Conservation (phyloP, 495 filamentous ascomycete genomes). For the Hypoxylon rickii region DNA sequence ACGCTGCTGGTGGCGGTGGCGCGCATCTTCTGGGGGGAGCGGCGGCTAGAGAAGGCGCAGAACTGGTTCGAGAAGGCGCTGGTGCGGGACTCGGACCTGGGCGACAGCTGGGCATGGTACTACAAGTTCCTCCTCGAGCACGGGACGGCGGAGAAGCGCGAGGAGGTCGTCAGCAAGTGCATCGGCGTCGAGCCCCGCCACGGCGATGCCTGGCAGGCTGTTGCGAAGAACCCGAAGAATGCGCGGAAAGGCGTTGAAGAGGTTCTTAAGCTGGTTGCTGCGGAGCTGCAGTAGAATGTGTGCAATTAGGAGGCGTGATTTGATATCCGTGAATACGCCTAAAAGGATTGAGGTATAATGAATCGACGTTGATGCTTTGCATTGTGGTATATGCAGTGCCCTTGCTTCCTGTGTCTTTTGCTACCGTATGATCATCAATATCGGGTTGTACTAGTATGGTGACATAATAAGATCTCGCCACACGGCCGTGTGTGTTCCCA, state of each 20-base stretch:
- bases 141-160: slow-evolving; percentile 88
- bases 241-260: slow-evolving; percentile 75
- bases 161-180: slow-evolving; percentile 77
- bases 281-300: slow-evolving; percentile 49
- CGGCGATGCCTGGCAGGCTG: slow-evolving; percentile 87
- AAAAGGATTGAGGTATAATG: too few relatives aligned
- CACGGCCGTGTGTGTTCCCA: too few relatives aligned
- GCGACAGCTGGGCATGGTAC: slow-evolving; percentile 98
- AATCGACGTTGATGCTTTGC: too few relatives aligned
- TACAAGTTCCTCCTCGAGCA: slow-evolving; percentile 90
- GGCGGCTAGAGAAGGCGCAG: slow-evolving; percentile 85
- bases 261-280: slow-evolving; percentile 75
- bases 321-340: too few relatives aligned
- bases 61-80: slow-evolving; percentile 98
- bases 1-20: slow-evolving; percentile 70
- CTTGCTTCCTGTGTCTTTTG: too few relatives aligned
- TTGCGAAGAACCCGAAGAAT: slow-evolving; percentile 85
- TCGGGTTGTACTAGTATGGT: too few relatives aligned
- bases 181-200: slow-evolving; percentile 80
- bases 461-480: too few relatives aligned
- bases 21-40: slow-evolving; percentile 62
- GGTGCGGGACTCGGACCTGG: slow-evolving; percentile 78
- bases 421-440: too few relatives aligned
- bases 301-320: too few relatives aligned
- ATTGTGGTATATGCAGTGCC: too few relatives aligned